Percentiles rank a stretch among this genome's conserved stretches.
Evolutionary conservation across 176 grass and related monocot genomes (phyloP).

Genomic region (Cenchrus purpureus): DNA sequence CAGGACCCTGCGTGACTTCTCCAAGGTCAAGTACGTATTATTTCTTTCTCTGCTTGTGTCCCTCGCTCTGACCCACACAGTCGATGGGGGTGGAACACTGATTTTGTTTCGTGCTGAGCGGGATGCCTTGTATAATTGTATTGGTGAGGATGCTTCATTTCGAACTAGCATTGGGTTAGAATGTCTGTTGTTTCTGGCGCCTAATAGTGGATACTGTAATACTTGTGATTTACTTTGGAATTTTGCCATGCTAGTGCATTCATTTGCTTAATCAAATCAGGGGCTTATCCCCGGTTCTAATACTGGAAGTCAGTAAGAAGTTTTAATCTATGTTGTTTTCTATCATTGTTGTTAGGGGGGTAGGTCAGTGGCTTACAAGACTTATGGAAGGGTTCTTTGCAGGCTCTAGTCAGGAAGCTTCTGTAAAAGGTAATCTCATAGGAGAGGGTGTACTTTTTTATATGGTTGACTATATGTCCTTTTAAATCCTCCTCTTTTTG

Average conservation of each 20-base stretch:
- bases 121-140: not conserved
- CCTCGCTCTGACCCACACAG: not conserved
- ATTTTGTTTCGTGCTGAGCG: slow-evolving; percentile 24
- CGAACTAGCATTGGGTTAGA: not conserved
- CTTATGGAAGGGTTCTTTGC: slow-evolving; percentile 71
- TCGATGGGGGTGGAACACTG: not conserved
- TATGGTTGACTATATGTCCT: not conserved
- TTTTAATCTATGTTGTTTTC: not conserved
- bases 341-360: slow-evolving; percentile 56
- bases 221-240: too few species aligned
- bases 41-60: not conserved
- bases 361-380: slow-evolving; percentile 62
- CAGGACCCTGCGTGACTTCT: slow-evolving; percentile 63
- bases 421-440: slow-evolving; percentile 31
- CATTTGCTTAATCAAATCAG: too few species aligned
- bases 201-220: not conserved
- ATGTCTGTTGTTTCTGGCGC: not conserved
- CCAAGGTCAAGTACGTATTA: slow-evolving; percentile 58
- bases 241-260: too few species aligned
- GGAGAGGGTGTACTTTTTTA: slow-evolving; percentile 17
- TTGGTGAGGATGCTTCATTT: not conserved
- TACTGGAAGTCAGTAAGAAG: too few species aligned
- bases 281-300: too few species aligned
- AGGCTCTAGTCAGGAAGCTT: slow-evolving; percentile 34
- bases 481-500: slow-evolving; percentile 7